These are phyloP conservation scores for Melocanna baccifera DNA, from an alignment of 176 grass and related monocot species.

Conservation along the genomic window DNA sequence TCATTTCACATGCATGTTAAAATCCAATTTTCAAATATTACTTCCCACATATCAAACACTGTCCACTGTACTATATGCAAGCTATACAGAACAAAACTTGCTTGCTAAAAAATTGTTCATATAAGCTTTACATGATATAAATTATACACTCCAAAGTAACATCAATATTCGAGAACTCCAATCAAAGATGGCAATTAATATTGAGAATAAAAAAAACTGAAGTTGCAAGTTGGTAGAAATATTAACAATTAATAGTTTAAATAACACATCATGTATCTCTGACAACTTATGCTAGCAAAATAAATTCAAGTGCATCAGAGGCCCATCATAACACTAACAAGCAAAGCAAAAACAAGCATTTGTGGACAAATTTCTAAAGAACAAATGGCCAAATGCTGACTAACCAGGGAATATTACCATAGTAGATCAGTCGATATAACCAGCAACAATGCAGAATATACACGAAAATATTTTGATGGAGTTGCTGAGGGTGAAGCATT, in stretches of 20 bases:
- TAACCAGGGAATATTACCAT: slow-evolving; percentile 77
- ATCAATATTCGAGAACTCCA: background rate
- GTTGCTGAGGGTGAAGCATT: slow-evolving; percentile 82
- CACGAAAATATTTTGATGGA: slow-evolving; percentile 79
- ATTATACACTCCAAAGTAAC: background rate
- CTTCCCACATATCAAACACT: background rate
- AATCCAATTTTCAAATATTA: background rate
- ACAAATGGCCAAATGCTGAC: slow-evolving; percentile 23
- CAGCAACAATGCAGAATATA: slow-evolving; percentile 79
- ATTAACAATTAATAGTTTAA: background rate
- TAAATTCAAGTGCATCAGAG: background rate
- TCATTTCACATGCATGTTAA: background rate
- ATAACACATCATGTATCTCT: background rate
- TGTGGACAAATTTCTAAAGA: background rate
- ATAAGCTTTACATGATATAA: background rate
- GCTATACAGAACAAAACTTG: background rate
- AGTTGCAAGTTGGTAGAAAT: background rate
- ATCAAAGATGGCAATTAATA: background rate
- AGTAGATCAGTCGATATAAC: slow-evolving; percentile 82
- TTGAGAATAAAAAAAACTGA: background rate
- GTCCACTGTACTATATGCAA: background rate
- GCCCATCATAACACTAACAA: background rate
- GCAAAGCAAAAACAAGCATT: background rate
- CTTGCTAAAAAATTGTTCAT: background rate
- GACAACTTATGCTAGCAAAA: slow-evolving; percentile 13